phyloP scores from a whole-genome alignment of 441 rosid species.

The Populus hybrid region DNA sequence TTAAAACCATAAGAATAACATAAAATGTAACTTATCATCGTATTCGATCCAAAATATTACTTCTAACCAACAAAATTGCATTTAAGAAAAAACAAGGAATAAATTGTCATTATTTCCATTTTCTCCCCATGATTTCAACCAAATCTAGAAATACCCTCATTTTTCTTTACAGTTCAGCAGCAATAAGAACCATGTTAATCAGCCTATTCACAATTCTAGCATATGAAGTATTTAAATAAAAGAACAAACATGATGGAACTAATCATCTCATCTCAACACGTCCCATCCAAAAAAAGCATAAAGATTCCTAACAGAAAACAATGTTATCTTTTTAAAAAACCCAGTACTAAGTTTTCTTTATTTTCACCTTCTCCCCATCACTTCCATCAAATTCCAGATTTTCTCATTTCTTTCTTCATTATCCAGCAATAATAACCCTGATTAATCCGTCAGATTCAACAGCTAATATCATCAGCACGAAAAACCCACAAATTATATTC shows the following conservation, averaged over 20 bases:
- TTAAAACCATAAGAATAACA: neutral
- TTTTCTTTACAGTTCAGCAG: neutral
- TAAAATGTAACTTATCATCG: neutral
- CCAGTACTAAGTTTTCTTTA: neutral
- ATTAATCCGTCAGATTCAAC: neutral
- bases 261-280: neutral
- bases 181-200: neutral
- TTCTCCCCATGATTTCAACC: neutral
- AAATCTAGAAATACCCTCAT: neutral
- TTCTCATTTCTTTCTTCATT: neutral
- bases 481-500: neutral
- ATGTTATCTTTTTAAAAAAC: neutral
- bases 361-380: neutral
- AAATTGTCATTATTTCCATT: neutral
- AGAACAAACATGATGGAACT: neutral
- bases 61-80: neutral
- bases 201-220: neutral
- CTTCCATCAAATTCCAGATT: neutral
- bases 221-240: neutral
- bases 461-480: neutral
- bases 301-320: neutral
- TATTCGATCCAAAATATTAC: neutral
- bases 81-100: neutral
- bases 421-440: neutral
- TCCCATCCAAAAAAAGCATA: neutral